A percentile compares a stretch with the other conserved stretches of the same genome.
Conservation (phyloP, 108 stramenopile genomes). For the Conticribra guillardii region DNA sequence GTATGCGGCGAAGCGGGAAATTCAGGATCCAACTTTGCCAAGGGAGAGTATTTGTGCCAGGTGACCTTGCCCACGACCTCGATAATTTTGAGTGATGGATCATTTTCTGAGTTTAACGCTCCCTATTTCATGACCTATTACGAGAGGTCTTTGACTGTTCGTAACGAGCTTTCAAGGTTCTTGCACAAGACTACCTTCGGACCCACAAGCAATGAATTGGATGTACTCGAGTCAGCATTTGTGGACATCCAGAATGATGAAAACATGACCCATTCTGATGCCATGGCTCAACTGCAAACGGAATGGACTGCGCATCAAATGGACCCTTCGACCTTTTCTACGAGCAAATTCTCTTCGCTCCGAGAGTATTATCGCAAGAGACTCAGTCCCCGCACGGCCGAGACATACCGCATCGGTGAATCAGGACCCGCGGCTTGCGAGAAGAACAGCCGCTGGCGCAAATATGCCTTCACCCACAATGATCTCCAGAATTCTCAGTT, state of each 20-base stretch:
- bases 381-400: constrained; percentile 36
- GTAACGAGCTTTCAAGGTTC: no score
- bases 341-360: no score
- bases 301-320: no score
- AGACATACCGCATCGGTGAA: constrained; percentile 46
- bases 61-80: constrained; percentile 34
- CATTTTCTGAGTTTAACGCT: constrained; percentile 4
- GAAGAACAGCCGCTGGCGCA: constrained; percentile 36
- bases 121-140: constrained; percentile 44
- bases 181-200: no score
- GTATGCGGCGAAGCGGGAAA: constrained; percentile 29
- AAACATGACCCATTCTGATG: background rate
- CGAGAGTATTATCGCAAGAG: constrained; percentile 50
- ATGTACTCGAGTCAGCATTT: constrained; percentile 22
- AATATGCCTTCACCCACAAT: constrained; percentile 46
- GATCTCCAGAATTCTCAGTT: constrained; percentile 43
- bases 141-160: constrained; percentile 19
- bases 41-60: constrained; percentile 39
- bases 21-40: constrained; percentile 24
- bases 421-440: constrained; percentile 45
- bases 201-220: constrained; percentile 26
- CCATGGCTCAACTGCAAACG: constrained; percentile 35
- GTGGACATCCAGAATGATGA: background rate
- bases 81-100: constrained; percentile 4
- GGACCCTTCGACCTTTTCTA: no score